phyloP scores from a whole-genome alignment of 208 protist genomes.

The Leishmania braziliensis region DNA sequence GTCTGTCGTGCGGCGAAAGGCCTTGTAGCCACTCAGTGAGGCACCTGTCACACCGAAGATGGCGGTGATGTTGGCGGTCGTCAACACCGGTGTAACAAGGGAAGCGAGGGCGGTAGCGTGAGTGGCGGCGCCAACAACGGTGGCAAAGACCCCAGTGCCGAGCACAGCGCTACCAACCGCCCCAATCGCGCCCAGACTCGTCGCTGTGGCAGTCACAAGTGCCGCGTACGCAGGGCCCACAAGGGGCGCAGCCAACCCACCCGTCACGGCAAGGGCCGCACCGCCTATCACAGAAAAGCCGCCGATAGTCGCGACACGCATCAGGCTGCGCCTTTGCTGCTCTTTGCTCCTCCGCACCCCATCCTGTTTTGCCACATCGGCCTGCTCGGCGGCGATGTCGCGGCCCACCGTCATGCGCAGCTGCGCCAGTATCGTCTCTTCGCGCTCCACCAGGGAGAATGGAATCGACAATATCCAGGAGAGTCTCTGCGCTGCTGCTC shows the following conservation, averaged over 20 bases:
- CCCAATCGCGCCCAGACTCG: conserved; percentile 58
- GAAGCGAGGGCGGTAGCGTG: conserved; percentile 67
- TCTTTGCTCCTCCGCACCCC: conserved; percentile 37
- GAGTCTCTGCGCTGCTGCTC: conserved; percentile 61
- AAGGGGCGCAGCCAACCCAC: conserved; percentile 74
- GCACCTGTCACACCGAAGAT: conserved; percentile 78
- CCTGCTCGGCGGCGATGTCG: background rate
- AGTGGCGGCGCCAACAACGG: conserved; percentile 63
- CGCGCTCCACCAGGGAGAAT: conserved; percentile 55
- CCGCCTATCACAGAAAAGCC: conserved; percentile 76
- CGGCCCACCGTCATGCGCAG: conserved; percentile 1
- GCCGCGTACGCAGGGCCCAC: conserved; percentile 64
- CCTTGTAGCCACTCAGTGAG: conserved; percentile 76
- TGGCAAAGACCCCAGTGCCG: conserved; percentile 55
- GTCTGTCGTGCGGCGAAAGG: conserved; percentile 64
- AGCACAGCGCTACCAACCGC: conserved; percentile 55
- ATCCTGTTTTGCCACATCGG: conserved; percentile 28
- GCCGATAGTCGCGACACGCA: conserved; percentile 64
- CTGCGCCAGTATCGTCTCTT: conserved; percentile 39
- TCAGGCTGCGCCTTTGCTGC: conserved; percentile 40
- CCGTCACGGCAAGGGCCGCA: conserved; percentile 61
- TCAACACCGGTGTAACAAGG: conserved; percentile 69
- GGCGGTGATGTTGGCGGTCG: conserved; percentile 65
- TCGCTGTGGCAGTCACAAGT: conserved; percentile 47
- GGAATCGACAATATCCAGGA: conserved; percentile 73